Evolutionary conservation across 129 eudicot genomes (phyloP), one percentile per base, ranked within the genome.

Genomic region (Deinandra increscens): DNA sequence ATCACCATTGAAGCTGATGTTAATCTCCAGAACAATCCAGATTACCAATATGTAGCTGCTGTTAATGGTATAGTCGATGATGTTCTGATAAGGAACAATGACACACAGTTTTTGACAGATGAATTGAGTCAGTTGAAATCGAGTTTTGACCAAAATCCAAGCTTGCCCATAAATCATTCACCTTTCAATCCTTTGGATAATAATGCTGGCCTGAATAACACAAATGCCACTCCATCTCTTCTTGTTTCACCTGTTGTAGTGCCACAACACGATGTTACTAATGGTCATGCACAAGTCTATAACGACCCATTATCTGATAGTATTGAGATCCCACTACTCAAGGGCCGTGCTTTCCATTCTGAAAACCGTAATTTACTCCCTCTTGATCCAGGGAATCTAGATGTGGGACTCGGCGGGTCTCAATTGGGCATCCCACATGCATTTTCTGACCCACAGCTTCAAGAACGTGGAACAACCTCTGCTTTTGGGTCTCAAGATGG

Each of bases 401-500:
- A 67, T 36, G 49, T 80, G 76, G 86, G 79, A 44, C 75, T 82
- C 29, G 60, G 37, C 31, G 81, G 58, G 59, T 76, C 85, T 54
- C 78, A 73, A 44, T 74, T 78, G 70, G 96, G 90, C 53, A 82
- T 91, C 66, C 86, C 84, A 20, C 97, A 91, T 79, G 97, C 97
- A 31, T 82, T 82, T 84, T 91, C 97, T 62, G 97, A 91, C 64
- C 88, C 97, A 18, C 84, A 79, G 60, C 94, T 91, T 20, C 96
- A 84, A 53, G 96, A 86, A 76, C 82, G 70, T 69, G 97, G 84
- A 67, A 66, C 77, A 50, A 82, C 56, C 42, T 85, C 91, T 67
- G 67, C 68, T 41, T 80, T 80, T 75, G 83, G 87, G 17, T 86
- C 93, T 37, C 94, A 76, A 69, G 91, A 88, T 59, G 87, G 83